Evolutionary conservation across 2,329 filamentous ascomycete genomes (phyloP).

Genomic region (Verticillium nonalfalfae): DNA sequence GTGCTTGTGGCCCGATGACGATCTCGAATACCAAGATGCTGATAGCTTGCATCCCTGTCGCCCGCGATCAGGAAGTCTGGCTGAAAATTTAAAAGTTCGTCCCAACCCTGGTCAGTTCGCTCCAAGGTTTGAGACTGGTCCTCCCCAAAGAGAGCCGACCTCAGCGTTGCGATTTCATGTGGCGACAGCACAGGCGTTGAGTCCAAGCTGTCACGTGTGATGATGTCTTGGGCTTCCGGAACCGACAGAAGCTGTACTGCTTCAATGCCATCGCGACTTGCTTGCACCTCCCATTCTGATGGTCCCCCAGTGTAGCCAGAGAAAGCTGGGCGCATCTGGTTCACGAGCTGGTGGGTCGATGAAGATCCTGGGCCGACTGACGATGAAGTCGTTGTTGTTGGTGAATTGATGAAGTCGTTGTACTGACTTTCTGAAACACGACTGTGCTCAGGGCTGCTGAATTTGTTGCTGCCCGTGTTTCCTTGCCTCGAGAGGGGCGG

Average conservation of each 20-base stretch:
- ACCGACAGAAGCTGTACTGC: constrained; percentile 9
- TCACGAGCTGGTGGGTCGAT: not conserved
- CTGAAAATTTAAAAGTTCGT: constrained; percentile 43
- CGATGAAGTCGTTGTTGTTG: not conserved
- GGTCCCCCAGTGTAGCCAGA: not conserved
- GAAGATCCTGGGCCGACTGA: not conserved
- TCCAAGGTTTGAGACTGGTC: not conserved
- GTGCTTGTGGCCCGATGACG: constrained; percentile 28
- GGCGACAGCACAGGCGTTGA: constrained; percentile 8
- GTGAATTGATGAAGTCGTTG: constrained; percentile 1
- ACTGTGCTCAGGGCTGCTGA: not conserved
- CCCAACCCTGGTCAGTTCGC: constrained; percentile 25
- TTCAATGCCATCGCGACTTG: constrained; percentile 9
- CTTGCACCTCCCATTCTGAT: constrained; percentile 6
- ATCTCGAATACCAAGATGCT: constrained; percentile 32
- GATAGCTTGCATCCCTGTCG: constrained; percentile 1
- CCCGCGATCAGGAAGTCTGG: constrained; percentile 31
- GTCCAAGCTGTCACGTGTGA: constrained; percentile 8
- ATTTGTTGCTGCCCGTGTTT: not conserved
- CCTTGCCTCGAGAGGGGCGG: not conserved
- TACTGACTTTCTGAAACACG: constrained; percentile 10
- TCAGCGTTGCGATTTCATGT: constrained; percentile 14
- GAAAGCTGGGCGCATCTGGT: not conserved
- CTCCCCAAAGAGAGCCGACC: constrained; percentile 17
- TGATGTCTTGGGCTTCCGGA: constrained; percentile 9